Conservation (phyloP, 116 monocot species). For the Posidonia oceanica region DNA sequence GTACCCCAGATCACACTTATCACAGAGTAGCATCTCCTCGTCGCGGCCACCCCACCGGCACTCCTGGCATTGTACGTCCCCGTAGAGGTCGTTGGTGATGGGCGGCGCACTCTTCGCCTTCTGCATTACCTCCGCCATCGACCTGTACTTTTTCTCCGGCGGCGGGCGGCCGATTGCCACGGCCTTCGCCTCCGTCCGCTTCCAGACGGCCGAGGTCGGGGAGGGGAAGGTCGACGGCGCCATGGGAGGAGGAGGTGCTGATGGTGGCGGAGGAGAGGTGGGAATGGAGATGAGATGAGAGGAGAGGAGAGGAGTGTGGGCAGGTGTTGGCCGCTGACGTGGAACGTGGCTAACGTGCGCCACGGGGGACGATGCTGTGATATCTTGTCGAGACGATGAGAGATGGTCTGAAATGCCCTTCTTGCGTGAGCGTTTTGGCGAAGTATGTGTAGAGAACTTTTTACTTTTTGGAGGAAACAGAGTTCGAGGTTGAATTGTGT, state of each 20-base stretch:
- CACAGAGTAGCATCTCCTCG: slow-evolving; percentile 65
- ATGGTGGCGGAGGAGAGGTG: not conserved
- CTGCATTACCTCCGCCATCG: slow-evolving; percentile 59
- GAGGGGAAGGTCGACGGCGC: slow-evolving; percentile 1
- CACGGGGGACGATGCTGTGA: not conserved
- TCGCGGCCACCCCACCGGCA: slow-evolving; percentile 62
- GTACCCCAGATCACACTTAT: slow-evolving; percentile 59
- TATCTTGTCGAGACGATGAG: too few species aligned
- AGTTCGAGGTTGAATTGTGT: too few species aligned
- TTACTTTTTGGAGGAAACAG: too few species aligned
- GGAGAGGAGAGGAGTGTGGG: not conserved
- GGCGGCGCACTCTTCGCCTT: slow-evolving; percentile 18
- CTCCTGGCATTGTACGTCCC: slow-evolving; percentile 51
- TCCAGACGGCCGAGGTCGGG: slow-evolving; percentile 19
- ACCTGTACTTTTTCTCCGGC: slow-evolving; percentile 32
- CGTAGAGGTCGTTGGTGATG: slow-evolving; percentile 31
- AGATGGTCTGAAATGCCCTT: too few species aligned
- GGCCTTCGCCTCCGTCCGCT: too few species aligned
- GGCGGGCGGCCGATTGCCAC: not conserved
- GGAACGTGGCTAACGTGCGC: not conserved
- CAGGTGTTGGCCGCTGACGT: too few species aligned
- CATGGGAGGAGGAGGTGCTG: not conserved
- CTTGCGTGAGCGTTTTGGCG: too few species aligned
- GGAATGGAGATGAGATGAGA: not conserved
- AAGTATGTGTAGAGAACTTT: too few species aligned